These are phyloP conservation scores for Berkeleyomyces rouxiae DNA, from an alignment of 2,329 filamentous ascomycete genomes.

Conservation along the genomic window DNA sequence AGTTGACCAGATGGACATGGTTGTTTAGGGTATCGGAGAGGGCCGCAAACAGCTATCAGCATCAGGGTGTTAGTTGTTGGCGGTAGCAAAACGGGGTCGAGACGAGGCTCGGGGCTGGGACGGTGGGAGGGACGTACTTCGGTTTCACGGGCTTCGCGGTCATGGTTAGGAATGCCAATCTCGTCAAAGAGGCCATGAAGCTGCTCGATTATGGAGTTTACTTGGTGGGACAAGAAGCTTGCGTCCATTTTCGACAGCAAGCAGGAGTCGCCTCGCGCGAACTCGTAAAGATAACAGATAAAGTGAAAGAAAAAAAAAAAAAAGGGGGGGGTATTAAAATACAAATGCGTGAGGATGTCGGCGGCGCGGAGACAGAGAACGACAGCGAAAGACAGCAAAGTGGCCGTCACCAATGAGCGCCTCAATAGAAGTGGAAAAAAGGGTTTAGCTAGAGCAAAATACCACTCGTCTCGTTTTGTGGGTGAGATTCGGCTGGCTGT, in stretches of 20 bases:
- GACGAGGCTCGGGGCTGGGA: background rate
- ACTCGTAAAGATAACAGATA: background rate
- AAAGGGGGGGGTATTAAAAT: background rate
- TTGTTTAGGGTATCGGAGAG: slow-evolving; percentile 83
- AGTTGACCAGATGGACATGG: slow-evolving; percentile 68
- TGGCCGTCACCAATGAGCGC: no score
- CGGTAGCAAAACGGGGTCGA: background rate
- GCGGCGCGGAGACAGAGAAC: background rate
- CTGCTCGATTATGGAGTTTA: slow-evolving; percentile 83
- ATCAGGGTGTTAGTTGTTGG: background rate
- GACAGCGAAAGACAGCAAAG: no score
- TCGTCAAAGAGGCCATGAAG: slow-evolving; percentile 93
- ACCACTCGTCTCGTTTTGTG: background rate
- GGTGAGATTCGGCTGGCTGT: background rate
- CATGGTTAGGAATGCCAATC: slow-evolving; percentile 86
- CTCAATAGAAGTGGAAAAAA: background rate
- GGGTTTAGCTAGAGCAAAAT: background rate
- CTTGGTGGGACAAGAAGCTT: slow-evolving; percentile 83
- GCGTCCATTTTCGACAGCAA: slow-evolving; percentile 52
- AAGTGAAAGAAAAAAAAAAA: slow-evolving; percentile 1
- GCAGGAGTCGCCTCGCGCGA: background rate
- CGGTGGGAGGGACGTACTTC: slow-evolving; percentile 43
- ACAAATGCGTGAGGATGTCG: background rate
- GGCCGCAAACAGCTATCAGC: slow-evolving; percentile 65
- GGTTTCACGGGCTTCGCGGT: slow-evolving; percentile 74